Evolutionary conservation across 495 filamentous ascomycete genomes (phyloP).

Genomic region (Xylaria palmicola): DNA sequence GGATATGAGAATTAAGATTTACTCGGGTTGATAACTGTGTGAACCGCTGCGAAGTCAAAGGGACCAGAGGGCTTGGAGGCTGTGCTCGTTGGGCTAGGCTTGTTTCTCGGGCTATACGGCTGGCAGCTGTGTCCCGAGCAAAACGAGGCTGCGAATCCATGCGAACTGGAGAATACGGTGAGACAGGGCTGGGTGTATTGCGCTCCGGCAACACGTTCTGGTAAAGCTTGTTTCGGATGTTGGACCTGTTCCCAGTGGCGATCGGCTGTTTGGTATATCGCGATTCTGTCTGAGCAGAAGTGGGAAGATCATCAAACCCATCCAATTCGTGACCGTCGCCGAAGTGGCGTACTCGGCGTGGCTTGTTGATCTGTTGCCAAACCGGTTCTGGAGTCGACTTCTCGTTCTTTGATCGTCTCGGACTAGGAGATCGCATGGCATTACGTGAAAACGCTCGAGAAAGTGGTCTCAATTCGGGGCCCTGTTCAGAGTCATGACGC

Average conservation of each 20-base stretch:
- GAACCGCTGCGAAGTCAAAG: slow-evolving; percentile 76
- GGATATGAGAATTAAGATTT: slow-evolving; percentile 32
- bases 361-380: slow-evolving; percentile 65
- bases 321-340: slow-evolving; percentile 92
- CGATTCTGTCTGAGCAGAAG: slow-evolving; percentile 75
- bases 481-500: slow-evolving; percentile 69
- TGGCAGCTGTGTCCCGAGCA: slow-evolving; percentile 89
- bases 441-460: slow-evolving; percentile 57
- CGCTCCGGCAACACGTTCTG: slow-evolving; percentile 53
- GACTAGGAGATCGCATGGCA: slow-evolving; percentile 57
- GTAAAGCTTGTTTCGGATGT: slow-evolving; percentile 59
- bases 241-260: slow-evolving; percentile 65
- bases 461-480: slow-evolving; percentile 52
- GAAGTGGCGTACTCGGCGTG: slow-evolving; percentile 72
- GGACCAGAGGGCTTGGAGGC: slow-evolving; percentile 55
- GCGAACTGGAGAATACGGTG: slow-evolving; percentile 55
- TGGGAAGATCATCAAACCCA: slow-evolving; percentile 91
- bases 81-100: slow-evolving; percentile 62
- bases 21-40: slow-evolving; percentile 63
- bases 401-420: slow-evolving; percentile 41
- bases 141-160: slow-evolving; percentile 70
- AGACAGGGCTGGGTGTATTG: slow-evolving; percentile 55
- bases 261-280: slow-evolving; percentile 79
- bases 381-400: slow-evolving; percentile 39
- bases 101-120: slow-evolving; percentile 86